Base-by-base conservation (phyloP, 1,284 basidiomycete species). In the Ustanciosporium gigantosporum region DNA sequence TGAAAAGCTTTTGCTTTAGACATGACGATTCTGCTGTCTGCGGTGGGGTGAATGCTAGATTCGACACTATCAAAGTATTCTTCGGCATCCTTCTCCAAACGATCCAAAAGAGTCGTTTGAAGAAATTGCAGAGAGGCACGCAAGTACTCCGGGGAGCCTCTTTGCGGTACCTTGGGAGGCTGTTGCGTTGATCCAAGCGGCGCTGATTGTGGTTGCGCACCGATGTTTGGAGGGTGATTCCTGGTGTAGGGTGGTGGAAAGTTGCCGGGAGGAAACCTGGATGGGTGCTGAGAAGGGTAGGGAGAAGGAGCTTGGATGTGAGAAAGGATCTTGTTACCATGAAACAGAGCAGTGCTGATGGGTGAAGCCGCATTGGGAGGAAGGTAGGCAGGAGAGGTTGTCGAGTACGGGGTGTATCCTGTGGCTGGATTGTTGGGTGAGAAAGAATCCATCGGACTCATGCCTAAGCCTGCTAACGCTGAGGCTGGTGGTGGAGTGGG, bases 331-430 rank as follows among this genome's bases (percentile, higher is more conserved):
- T 44, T 21, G 1, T 44, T 36, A 0, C 59, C 59, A 29, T 62
- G 52, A 3, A 47, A 46, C 6, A 62, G 52, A 2, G 59, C 59
- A 3, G 59, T 42, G 15, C 36, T 44, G 38, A 62, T 44, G 0
- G 59, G 59, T 1, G 44, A 48, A 4, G 46, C 51, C 5, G 49
- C 56, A 7, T 9, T 8, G 9, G 32, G 9, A 3, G 40, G 24
- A 6, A 22, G 31, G 17, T 61, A 55, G 2, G 58, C 58, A n/a
- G 58, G 58, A 1, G 58, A 61, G 7, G 58, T 61, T 36, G 50
- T 41, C 32, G 23, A 35, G 47, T 53, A 60, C 0, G 57, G 57
- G n/a, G n/a, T n/a, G n/a, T n/a, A 27, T 17, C 43, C 44, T 3
- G 16, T 20, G 13, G 48, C 51, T 5, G 17, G 17, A 2, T 41